phyloP scores from a whole-genome alignment of 2,329 filamentous ascomycete genomes.

The Cladophialophora psammophila region DNA sequence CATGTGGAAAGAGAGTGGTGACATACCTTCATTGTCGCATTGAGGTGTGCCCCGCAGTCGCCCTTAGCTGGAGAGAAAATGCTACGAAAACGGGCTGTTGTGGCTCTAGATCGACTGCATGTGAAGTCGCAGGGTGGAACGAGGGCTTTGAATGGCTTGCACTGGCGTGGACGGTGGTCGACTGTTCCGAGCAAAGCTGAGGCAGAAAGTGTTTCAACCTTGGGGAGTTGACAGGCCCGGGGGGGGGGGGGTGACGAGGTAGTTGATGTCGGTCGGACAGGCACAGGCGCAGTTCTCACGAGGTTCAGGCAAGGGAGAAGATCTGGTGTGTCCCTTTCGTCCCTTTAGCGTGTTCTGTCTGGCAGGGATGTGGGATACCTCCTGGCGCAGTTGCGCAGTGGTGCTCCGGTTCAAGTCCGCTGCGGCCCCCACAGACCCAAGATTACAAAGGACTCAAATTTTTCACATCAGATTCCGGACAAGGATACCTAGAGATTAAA shows the following conservation, averaged over 20 bases:
- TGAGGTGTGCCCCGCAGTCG: constrained; percentile 33
- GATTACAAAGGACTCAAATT: constrained; percentile 5
- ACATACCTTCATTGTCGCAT: constrained; percentile 40
- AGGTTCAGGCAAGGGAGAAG: constrained; percentile 18
- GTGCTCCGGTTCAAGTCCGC: constrained; percentile 5
- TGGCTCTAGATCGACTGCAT: constrained; percentile 32
- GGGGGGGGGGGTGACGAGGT: constrained; percentile 17
- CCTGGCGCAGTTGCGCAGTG: not conserved
- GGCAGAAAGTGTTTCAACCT: constrained; percentile 27
- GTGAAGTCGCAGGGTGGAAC: constrained; percentile 34
- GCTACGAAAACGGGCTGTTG: constrained; percentile 22
- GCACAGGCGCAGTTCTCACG: not conserved
- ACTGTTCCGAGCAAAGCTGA: constrained; percentile 23
- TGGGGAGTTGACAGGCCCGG: constrained; percentile 12
- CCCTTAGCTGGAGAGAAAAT: constrained; percentile 15
- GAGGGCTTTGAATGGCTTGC: constrained; percentile 29
- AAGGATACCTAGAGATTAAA: not conserved
- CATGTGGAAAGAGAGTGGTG: constrained; percentile 8
- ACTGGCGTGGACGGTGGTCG: constrained; percentile 24
- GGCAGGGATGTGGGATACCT: constrained; percentile 2
- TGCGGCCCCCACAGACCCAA: not conserved
- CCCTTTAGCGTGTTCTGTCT: not conserved
- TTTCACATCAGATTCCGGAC: not conserved
- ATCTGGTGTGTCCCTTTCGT: constrained; percentile 9
- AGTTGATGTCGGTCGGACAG: constrained; percentile 2